Percentiles rank a stretch among this genome's conserved stretches.
Conservation (phyloP, 306 rosid genomes). For the Fagus sylvatica region DNA sequence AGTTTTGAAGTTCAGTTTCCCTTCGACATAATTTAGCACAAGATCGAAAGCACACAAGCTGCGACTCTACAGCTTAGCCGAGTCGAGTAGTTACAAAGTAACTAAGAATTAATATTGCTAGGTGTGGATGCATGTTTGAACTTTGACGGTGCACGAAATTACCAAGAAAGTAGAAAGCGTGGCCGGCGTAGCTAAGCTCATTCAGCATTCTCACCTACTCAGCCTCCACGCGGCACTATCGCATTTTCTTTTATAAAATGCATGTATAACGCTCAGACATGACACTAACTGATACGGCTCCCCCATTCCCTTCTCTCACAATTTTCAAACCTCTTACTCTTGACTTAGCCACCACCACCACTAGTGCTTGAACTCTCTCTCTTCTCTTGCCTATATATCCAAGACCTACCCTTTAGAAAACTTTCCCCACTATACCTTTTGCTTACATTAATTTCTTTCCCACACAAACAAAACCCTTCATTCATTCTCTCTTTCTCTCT, state of each 20-base stretch:
- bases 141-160: constrained; percentile 40
- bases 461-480: not conserved
- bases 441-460: not conserved
- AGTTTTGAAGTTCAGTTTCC: too few relatives aligned
- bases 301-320: not conserved
- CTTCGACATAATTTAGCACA: too few relatives aligned
- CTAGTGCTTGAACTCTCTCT: not conserved
- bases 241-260: too few relatives aligned
- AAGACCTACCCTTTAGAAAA: not conserved
- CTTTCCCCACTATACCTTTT: not conserved
- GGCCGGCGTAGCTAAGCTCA: constrained; percentile 33
- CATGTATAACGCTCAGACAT: too few relatives aligned
- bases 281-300: too few relatives aligned
- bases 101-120: not conserved
- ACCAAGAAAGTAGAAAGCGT: not conserved
- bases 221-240: constrained; percentile 33
- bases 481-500: not conserved
- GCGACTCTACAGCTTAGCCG: not conserved
- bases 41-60: too few relatives aligned
- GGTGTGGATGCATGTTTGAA: not conserved
- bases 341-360: constrained; percentile 30
- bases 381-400: constrained; percentile 10
- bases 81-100: not conserved
- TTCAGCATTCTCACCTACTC: constrained; percentile 22
- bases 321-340: constrained; percentile 1